Conservation (phyloP, 129 eudicot genomes). For the Centaurea solstitialis region DNA sequence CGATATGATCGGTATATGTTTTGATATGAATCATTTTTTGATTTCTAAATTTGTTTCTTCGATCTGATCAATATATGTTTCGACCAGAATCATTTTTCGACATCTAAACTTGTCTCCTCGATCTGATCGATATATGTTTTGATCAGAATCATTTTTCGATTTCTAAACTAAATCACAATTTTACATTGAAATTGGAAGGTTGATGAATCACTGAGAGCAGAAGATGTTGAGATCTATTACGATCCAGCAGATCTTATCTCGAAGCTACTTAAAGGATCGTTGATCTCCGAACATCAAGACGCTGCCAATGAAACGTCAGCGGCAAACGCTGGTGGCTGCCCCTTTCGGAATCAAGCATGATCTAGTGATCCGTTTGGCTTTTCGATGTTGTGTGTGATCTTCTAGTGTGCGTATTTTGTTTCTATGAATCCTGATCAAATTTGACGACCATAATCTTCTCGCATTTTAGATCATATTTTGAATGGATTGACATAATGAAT, state of each 20-base stretch:
- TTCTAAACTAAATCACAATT: neutral
- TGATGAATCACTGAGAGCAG: slow-evolving; percentile 73
- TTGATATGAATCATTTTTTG: neutral
- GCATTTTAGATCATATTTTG: neutral
- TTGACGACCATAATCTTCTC: neutral
- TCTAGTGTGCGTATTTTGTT: neutral
- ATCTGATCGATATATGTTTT: neutral
- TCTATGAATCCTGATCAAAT: neutral
- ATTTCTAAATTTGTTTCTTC: neutral
- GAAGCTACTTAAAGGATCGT: slow-evolving; percentile 60
- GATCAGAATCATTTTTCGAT: neutral
- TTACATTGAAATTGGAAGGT: slow-evolving; percentile 43
- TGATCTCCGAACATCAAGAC: slow-evolving; percentile 12
- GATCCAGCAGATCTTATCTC: slow-evolving; percentile 84
- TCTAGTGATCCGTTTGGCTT: neutral
- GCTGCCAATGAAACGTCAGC: neutral
- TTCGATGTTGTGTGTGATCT: neutral
- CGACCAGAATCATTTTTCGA: too few species aligned
- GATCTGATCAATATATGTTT: too few species aligned
- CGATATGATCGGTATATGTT: neutral
- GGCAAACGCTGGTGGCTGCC: slow-evolving; percentile 25
- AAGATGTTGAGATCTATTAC: slow-evolving; percentile 80
- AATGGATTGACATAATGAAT: neutral
- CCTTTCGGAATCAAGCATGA: slow-evolving; percentile 28
- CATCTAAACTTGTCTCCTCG: neutral